Evolutionary conservation across 139 green algal species (phyloP).

Genomic region (Chlamydomonas urium): DNA sequence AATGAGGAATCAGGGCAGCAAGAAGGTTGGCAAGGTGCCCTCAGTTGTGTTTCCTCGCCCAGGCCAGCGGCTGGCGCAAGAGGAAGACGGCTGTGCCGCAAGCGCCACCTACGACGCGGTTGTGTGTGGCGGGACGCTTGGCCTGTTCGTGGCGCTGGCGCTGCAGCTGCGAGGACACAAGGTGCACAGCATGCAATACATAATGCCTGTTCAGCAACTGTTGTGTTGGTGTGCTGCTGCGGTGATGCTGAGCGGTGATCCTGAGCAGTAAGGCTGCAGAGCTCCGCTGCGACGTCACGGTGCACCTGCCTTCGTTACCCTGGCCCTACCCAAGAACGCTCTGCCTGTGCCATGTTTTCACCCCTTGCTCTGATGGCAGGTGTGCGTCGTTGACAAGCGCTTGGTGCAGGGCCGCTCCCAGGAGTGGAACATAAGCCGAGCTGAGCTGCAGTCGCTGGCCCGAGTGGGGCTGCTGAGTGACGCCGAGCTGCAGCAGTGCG

Average conservation of each 20-base stretch:
- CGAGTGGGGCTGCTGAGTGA: conserved; percentile 56
- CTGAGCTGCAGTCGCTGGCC: conserved; percentile 63
- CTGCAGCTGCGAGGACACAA: conserved; percentile 55
- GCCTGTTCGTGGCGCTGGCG: conserved; percentile 73
- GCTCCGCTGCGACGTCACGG: too few species aligned
- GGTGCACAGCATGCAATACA: conserved; percentile 14
- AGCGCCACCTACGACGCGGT: not conserved
- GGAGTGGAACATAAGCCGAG: conserved; percentile 78
- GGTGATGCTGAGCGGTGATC: too few species aligned
- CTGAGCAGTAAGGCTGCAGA: too few species aligned
- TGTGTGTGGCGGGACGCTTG: conserved; percentile 3
- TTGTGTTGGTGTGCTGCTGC: too few species aligned
- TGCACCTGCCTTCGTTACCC: too few species aligned
- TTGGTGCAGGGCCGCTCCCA: conserved; percentile 45
- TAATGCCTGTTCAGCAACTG: not conserved
- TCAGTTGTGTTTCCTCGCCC: too few species aligned
- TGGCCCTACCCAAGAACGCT: not conserved
- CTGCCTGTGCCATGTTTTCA: not conserved
- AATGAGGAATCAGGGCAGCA: too few species aligned
- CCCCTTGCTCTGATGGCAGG: conserved; percentile 21
- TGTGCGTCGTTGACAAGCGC: conserved; percentile 58
- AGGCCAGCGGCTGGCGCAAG: not conserved
- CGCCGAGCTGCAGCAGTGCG: conserved; percentile 52
- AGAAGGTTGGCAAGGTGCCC: too few species aligned
- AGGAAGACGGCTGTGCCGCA: not conserved